phyloP scores from a whole-genome alignment of 805 yeast species.

The Pichia californica region DNA sequence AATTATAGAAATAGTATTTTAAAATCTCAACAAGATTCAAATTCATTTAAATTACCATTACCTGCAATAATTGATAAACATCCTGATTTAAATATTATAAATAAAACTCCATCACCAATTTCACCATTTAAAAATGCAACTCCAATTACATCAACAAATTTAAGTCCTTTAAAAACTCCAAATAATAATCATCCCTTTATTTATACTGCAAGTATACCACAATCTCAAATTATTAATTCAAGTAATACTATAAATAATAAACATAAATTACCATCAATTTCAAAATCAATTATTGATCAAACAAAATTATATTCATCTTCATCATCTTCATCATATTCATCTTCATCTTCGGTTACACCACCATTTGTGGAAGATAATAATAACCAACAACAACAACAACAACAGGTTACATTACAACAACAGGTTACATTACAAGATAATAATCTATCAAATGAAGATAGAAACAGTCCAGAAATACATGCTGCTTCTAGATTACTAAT shows the following conservation, averaged over 20 bases:
- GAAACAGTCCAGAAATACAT: constrained; percentile 4
- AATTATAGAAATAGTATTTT: constrained; percentile 4
- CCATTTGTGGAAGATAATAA: neutral
- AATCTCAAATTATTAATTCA: too few relatives aligned
- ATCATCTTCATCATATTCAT: neutral
- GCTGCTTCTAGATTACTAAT: constrained; percentile 2
- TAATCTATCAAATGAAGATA: neutral
- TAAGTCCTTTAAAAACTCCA: too few relatives aligned
- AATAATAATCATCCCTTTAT: too few relatives aligned
- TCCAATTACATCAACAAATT: too few relatives aligned
- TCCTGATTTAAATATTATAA: neutral
- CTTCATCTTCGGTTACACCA: neutral
- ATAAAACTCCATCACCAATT: neutral
- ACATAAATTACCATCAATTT: too few relatives aligned
- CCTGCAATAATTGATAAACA: constrained; percentile 23
- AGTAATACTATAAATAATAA: too few relatives aligned
- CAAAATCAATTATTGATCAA: too few relatives aligned
- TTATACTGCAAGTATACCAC: too few relatives aligned
- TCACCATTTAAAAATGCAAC: neutral
- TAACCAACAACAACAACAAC: too few relatives aligned
- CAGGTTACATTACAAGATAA: too few relatives aligned
- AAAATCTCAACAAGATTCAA: constrained; percentile 6
- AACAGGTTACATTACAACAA: too few relatives aligned
- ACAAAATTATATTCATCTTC: neutral
- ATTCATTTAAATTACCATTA: constrained; percentile 20